Conservation (phyloP, 768 basidiomycete genomes). For the Kwoniella heveanensis region DNA sequence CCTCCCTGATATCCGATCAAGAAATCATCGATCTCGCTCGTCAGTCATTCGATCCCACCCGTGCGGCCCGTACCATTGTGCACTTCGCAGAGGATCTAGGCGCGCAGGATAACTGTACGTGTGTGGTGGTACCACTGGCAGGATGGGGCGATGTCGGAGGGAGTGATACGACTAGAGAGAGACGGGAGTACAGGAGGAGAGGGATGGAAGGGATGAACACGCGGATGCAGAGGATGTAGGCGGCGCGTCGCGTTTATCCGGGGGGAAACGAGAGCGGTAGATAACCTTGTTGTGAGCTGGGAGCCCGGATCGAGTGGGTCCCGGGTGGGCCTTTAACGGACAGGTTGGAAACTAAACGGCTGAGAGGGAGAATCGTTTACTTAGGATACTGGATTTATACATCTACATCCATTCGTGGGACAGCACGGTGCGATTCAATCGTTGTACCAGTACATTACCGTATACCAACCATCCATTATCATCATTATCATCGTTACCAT, state of each 20-base stretch:
- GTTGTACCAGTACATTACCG: too few relatives aligned
- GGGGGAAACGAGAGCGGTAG: too few relatives aligned
- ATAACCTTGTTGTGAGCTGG: too few relatives aligned
- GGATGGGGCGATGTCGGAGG: slow-evolving; percentile 87
- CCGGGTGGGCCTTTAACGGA: too few relatives aligned
- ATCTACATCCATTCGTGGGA: too few relatives aligned
- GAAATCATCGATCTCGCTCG: slow-evolving; percentile 91
- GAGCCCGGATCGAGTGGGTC: too few relatives aligned
- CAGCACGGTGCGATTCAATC: too few relatives aligned
- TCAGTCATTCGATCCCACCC: slow-evolving; percentile 68
- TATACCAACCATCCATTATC: too few relatives aligned
- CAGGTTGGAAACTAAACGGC: too few relatives aligned
- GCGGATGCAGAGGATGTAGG: slow-evolving; percentile 55
- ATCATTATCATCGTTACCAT: too few relatives aligned
- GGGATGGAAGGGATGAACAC: slow-evolving; percentile 54
- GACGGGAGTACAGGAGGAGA: slow-evolving; percentile 73
- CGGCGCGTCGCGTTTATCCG: background rate
- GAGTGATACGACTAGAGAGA: slow-evolving; percentile 75
- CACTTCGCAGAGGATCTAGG: slow-evolving; percentile 83
- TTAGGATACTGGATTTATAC: too few relatives aligned
- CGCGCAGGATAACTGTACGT: slow-evolving; percentile 88
- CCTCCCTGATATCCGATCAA: slow-evolving; percentile 85
- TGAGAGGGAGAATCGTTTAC: too few relatives aligned
- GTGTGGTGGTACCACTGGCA: slow-evolving; percentile 82
- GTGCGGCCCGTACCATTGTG: slow-evolving; percentile 80